phyloP scores from a whole-genome alignment of 352 stramenopile genomes.

The Phytopythium ostracodes region DNA sequence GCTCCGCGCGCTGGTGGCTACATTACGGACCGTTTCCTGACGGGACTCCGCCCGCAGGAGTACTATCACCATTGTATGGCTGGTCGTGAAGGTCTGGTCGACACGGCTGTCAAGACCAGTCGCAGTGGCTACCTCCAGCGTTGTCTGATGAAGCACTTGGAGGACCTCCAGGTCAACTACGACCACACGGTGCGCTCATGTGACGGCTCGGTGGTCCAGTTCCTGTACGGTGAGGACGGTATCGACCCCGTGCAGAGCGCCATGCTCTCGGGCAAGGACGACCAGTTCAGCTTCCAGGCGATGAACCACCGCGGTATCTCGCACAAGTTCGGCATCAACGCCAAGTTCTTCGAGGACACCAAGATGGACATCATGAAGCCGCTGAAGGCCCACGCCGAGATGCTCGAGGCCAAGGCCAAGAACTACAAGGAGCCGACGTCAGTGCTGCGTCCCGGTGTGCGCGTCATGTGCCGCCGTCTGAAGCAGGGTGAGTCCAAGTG shows the following conservation, averaged over 20 bases:
- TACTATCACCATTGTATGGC: conserved; percentile 99
- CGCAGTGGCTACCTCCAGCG: conserved; percentile 99
- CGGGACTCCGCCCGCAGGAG: conserved; percentile 94
- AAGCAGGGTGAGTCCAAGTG: conserved; percentile 81
- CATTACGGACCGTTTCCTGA: conserved; percentile 99
- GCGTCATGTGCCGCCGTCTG: conserved; percentile 62
- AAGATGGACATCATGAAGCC: conserved; percentile 90
- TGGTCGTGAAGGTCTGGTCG: conserved; percentile 97
- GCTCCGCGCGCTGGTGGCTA: conserved; percentile 98
- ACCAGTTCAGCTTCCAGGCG: conserved; percentile 93
- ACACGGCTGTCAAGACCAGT: conserved; percentile 99
- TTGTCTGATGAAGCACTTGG: conserved; percentile 99
- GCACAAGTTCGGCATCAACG: conserved; percentile 91
- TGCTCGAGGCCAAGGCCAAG: conserved; percentile 48
- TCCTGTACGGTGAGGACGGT: conserved; percentile 99
- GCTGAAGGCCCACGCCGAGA: conserved; percentile 67
- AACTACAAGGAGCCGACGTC: conserved; percentile 32
- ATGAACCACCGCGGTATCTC: conserved; percentile 95
- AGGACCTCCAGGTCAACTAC: conserved; percentile 97
- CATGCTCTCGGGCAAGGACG: conserved; percentile 93
- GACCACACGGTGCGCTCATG: conserved; percentile 98
- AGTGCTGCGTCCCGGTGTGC: conserved; percentile 49
- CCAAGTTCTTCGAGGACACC: conserved; percentile 85
- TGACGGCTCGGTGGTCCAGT: conserved; percentile 98
- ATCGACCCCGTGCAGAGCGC: conserved; percentile 95